Evolutionary conservation across 345 rosid genomes (phyloP).

Genomic region (Camelina hispida): DNA sequence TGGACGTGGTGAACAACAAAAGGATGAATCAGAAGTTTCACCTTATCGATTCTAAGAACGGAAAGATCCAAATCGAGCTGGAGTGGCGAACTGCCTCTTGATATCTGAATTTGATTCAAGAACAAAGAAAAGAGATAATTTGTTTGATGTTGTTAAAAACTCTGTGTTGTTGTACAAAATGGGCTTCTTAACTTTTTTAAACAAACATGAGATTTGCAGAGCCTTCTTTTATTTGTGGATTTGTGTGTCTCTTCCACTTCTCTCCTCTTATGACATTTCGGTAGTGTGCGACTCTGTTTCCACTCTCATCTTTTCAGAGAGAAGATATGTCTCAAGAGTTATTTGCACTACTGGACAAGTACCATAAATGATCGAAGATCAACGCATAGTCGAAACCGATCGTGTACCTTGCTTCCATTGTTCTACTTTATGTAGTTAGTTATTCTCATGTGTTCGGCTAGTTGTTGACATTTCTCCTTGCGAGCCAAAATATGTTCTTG

Average conservation of each 20-base stretch:
- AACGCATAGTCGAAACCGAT: not conserved
- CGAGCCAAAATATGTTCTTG: not conserved
- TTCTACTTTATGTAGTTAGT: not conserved
- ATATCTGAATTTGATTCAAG: conserved; percentile 23
- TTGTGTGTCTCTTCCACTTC: not conserved
- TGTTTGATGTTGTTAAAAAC: conserved; percentile 32
- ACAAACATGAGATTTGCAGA: conserved; percentile 37
- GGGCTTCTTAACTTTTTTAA: conserved; percentile 40
- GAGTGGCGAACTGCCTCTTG: conserved; percentile 81
- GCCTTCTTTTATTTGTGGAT: conserved; percentile 16
- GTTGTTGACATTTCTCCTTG: not conserved
- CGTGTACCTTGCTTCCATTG: not conserved
- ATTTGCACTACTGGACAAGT: not conserved
- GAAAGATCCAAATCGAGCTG: conserved; percentile 80
- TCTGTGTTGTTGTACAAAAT: conserved; percentile 42
- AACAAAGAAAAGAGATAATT: conserved; percentile 32
- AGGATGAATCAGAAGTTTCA: conserved; percentile 87
- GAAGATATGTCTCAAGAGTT: not conserved
- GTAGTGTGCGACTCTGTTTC: not conserved
- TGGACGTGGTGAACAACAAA: conserved; percentile 83
- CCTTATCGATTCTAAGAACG: conserved; percentile 92
- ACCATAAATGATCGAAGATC: not conserved
- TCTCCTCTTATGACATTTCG: not conserved
- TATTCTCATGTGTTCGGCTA: not conserved
- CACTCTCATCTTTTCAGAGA: not conserved